Conservation (phyloP, 164 flowering plant species). For the Chimonanthus salicifolius region DNA sequence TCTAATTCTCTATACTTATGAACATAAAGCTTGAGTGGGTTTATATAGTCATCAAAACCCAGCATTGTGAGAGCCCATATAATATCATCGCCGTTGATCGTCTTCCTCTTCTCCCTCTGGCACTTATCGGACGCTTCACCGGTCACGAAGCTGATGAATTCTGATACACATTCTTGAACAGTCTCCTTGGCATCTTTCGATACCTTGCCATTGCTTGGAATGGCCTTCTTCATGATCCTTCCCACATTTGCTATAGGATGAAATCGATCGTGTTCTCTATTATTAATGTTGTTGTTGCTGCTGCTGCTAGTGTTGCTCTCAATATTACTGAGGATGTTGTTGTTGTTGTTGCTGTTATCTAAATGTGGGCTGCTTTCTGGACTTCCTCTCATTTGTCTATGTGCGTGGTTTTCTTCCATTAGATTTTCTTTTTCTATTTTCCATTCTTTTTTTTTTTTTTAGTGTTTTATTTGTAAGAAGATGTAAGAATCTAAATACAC, state of each 20-base stretch:
- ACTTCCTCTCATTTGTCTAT: background rate
- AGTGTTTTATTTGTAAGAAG: background rate
- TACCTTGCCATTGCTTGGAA: slow-evolving; percentile 60
- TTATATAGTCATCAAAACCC: slow-evolving; percentile 66
- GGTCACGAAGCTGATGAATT: slow-evolving; percentile 77
- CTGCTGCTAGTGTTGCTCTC: background rate
- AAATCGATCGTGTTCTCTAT: slow-evolving; percentile 40
- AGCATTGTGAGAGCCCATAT: slow-evolving; percentile 69
- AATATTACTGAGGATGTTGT: background rate
- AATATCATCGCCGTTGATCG: slow-evolving; percentile 79
- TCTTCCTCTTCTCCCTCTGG: slow-evolving; percentile 79
- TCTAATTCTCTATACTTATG: slow-evolving; percentile 57
- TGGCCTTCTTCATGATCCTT: slow-evolving; percentile 54
- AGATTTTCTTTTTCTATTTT: background rate
- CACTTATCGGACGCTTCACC: slow-evolving; percentile 77
- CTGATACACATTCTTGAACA: slow-evolving; percentile 78
- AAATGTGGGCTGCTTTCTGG: slow-evolving; percentile 9
- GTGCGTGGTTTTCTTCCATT: slow-evolving; percentile 1
- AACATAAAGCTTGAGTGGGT: slow-evolving; percentile 46
- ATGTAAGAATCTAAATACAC: background rate
- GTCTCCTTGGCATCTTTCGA: slow-evolving; percentile 78
- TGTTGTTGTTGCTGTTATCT: background rate
- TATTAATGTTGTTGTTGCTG: background rate
- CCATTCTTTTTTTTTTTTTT: too few species aligned
- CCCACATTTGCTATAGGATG: slow-evolving; percentile 71